These are phyloP conservation scores for Megacollybia marginata DNA, from an alignment of 768 basidiomycete genomes.

Conservation along the genomic window DNA sequence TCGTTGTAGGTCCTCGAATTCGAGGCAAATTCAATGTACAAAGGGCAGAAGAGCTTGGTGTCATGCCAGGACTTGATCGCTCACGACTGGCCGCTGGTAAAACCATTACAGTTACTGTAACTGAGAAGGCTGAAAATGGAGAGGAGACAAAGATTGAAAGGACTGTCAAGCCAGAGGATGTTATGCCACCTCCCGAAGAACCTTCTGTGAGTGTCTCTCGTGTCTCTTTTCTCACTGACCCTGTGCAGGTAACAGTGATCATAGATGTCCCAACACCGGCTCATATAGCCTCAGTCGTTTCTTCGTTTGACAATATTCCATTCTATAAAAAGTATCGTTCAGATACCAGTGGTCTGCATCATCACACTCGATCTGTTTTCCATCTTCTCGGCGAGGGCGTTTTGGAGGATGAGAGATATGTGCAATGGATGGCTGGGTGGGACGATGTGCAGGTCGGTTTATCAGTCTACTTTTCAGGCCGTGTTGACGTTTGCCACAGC, in stretches of 20 bases:
- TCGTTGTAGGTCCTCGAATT: constrained; percentile 26
- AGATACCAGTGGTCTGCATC: constrained; percentile 26
- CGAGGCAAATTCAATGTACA: constrained; percentile 52
- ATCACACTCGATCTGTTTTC: constrained; percentile 47
- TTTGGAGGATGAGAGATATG: constrained; percentile 61
- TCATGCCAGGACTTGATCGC: constrained; percentile 55
- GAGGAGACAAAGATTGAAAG: constrained; percentile 33
- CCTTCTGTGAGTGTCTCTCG: constrained; percentile 21
- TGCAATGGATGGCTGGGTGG: constrained; percentile 66
- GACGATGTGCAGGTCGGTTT: constrained; percentile 52
- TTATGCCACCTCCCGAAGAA: constrained; percentile 43
- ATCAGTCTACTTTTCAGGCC: neutral
- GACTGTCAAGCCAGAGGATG: constrained; percentile 53
- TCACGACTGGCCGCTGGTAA: constrained; percentile 58
- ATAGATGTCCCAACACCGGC: constrained; percentile 62
- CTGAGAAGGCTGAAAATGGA: constrained; percentile 17
- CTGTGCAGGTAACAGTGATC: constrained; percentile 49
- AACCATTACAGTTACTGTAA: constrained; percentile 46
- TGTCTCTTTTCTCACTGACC: neutral
- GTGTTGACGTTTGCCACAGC: constrained; percentile 32
- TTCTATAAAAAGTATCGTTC: constrained; percentile 46
- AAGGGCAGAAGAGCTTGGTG: constrained; percentile 56
- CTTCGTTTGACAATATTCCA: constrained; percentile 36
- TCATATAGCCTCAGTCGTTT: constrained; percentile 46
- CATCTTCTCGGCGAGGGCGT: constrained; percentile 71